Conservation (phyloP, 139 green algal species). For the Asterochloris erici region DNA sequence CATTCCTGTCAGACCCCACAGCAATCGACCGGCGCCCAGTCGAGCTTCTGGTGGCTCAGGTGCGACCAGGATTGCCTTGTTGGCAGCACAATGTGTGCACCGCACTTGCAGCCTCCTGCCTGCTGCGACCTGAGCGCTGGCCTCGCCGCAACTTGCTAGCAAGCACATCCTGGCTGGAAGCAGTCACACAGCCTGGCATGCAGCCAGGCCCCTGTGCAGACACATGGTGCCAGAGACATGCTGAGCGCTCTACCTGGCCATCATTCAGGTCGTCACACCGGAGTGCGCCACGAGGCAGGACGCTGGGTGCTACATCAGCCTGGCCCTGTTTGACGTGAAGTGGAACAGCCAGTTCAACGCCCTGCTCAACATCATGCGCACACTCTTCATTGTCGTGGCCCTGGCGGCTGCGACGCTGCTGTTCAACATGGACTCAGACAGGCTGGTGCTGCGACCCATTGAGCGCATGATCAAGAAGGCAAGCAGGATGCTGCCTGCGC, state of each 20-base stretch:
- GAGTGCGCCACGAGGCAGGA: neutral
- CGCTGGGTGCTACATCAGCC: conserved; percentile 17
- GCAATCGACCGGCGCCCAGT: conserved; percentile 25
- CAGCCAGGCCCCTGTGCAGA: neutral
- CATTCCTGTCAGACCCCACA: conserved; percentile 37
- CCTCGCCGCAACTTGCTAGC: too few relatives aligned
- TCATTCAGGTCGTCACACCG: neutral
- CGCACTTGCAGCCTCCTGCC: too few relatives aligned
- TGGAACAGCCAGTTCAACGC: conserved; percentile 66
- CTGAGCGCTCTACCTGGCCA: conserved; percentile 38
- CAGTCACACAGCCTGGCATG: conserved; percentile 53
- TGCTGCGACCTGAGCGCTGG: too few relatives aligned
- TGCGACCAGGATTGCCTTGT: neutral
- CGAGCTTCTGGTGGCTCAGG: conserved; percentile 7
- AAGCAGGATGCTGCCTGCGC: neutral
- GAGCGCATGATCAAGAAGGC: conserved; percentile 89
- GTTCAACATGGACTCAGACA: conserved; percentile 78
- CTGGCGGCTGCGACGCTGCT: conserved; percentile 70
- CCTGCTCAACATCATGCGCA: conserved; percentile 77
- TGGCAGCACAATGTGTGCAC: too few relatives aligned
- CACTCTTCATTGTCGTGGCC: conserved; percentile 84
- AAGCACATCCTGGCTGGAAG: neutral
- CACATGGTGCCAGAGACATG: conserved; percentile 27
- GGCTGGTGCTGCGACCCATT: conserved; percentile 85
- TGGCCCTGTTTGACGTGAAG: conserved; percentile 55